Evolutionary conservation across 306 rosid species (phyloP).

Genomic region (Inga oerstediana): DNA sequence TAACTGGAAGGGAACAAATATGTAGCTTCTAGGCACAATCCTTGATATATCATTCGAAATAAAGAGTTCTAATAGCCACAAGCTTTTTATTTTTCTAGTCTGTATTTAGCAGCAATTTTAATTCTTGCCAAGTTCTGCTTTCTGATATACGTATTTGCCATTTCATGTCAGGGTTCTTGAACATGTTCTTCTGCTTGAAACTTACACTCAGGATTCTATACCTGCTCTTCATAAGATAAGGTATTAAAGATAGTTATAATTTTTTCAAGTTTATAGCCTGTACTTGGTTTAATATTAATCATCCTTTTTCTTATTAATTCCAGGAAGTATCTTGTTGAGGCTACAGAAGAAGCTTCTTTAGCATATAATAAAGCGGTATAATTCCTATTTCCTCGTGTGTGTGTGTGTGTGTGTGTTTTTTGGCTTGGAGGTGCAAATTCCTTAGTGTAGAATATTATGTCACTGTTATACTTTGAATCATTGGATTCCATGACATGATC

Average conservation of each 20-base stretch:
- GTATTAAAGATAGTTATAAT: constrained; percentile 38
- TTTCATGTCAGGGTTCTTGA: constrained; percentile 69
- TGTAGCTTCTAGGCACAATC: no score
- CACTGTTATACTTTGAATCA: constrained; percentile 7
- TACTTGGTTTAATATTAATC: constrained; percentile 20
- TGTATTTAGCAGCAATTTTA: constrained; percentile 8
- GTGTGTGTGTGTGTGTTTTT: background rate
- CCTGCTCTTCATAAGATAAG: constrained; percentile 90
- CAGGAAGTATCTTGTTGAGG: constrained; percentile 88
- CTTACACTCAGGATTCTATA: constrained; percentile 83
- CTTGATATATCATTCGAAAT: no score
- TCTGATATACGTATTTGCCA: constrained; percentile 26
- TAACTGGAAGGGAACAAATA: no score
- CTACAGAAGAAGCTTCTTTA: constrained; percentile 87
- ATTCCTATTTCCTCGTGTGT: constrained; percentile 27
- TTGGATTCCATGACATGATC: constrained; percentile 8
- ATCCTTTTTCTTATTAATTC: constrained; percentile 17
- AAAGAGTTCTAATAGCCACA: no score
- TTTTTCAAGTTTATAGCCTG: constrained; percentile 11
- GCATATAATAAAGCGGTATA: constrained; percentile 90
- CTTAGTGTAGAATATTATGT: constrained; percentile 13
- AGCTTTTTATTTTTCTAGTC: background rate
- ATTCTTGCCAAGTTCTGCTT: constrained; percentile 25
- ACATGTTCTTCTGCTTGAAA: constrained; percentile 69
- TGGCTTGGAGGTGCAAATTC: background rate